Base-by-base conservation (phyloP, 2,329 filamentous ascomycete genomes). In the Neophaeococcomyces aloes region DNA sequence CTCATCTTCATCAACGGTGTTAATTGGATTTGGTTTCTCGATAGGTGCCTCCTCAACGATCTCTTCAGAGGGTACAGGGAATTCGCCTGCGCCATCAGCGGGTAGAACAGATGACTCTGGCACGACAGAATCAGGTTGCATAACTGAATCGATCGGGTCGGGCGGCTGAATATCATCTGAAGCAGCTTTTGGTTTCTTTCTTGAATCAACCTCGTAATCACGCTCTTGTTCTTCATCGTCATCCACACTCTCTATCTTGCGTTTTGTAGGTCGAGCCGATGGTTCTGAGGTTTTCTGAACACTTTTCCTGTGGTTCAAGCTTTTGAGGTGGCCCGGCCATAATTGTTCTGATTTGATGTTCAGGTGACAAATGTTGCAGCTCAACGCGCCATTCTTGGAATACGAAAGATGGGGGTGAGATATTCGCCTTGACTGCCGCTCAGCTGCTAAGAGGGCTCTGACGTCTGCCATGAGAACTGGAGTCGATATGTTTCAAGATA, bases 361-460 rank as follows among this genome's bases (percentile, higher is more conserved):
- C 38, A 78, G 69, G 57, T 74, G 75, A 57, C 83, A 87, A 18
- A 81, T 62, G 48, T 71, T 74, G 65, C 83, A 87, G 21, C 78
- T 65, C 1, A 86, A 73, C 56, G 77, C 79, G 48, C 81, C 81
- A 11, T 76, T 69, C 50, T 78, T 72, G 4, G 79, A 78, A 65
- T 86, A 86, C 42, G 72, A 67, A 32, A 81, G 79, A 54, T 81
- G 70, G 3, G 81, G 76, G 55, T 86, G 80, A 40, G 79, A 73
- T 56, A 88, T 79, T 51, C 82, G 77, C 45, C 86, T 79, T 49
- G 81, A 75, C 44, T 79, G 78, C 52, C 85, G 79, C 63, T 89
- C 83, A 57, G 80, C 81, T 54, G 84, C 83, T 46, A 93, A 74
- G 38, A 94, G 75, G 29, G 83, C 76, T 55, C 86, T 81, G 19